Percentiles rank a stretch among this genome's conserved stretches.
phyloP scores from a whole-genome alignment of 805 yeast species.

The Ogataea parapolymorpha region DNA sequence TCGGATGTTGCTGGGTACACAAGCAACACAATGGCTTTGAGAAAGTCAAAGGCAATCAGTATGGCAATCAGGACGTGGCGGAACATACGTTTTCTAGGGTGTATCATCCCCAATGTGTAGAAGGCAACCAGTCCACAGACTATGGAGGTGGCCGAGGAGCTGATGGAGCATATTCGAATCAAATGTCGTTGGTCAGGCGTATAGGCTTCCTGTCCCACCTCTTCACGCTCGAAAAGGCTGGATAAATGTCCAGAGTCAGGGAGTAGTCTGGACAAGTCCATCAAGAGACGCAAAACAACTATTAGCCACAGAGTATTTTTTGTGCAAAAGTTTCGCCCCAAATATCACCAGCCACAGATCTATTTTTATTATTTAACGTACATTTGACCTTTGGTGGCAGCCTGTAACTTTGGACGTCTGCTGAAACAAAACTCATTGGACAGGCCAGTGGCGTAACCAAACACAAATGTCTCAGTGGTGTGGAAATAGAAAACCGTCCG shows the following conservation, averaged over 20 bases:
- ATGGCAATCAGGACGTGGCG: slow-evolving; percentile 69
- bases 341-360: slow-evolving; percentile 1
- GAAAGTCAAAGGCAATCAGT: slow-evolving; percentile 66
- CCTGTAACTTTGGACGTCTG: slow-evolving; percentile 7
- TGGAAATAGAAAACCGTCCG: slow-evolving; percentile 23
- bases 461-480: slow-evolving; percentile 27
- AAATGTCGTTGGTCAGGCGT: slow-evolving; percentile 17
- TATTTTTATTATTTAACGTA: slow-evolving; percentile 1
- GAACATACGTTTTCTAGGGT: slow-evolving; percentile 59
- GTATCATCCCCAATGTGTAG: slow-evolving; percentile 59
- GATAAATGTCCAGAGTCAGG: not conserved
- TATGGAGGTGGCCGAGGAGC: slow-evolving; percentile 49
- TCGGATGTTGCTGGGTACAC: slow-evolving; percentile 50
- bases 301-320: slow-evolving; percentile 3
- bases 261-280: not conserved
- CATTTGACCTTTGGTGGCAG: slow-evolving; percentile 7
- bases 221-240: slow-evolving; percentile 3
- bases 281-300: not conserved
- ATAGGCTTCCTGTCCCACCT: not conserved
- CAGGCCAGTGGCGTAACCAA: slow-evolving; percentile 11
- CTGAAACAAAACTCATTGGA: slow-evolving; percentile 10
- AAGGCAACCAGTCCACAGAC: slow-evolving; percentile 56
- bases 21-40: slow-evolving; percentile 67
- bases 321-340: not conserved
- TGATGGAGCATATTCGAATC: slow-evolving; percentile 42